These are phyloP conservation scores for Trichoderma oligosporum DNA, from an alignment of 2,329 filamentous ascomycete genomes.

Conservation along the genomic window DNA sequence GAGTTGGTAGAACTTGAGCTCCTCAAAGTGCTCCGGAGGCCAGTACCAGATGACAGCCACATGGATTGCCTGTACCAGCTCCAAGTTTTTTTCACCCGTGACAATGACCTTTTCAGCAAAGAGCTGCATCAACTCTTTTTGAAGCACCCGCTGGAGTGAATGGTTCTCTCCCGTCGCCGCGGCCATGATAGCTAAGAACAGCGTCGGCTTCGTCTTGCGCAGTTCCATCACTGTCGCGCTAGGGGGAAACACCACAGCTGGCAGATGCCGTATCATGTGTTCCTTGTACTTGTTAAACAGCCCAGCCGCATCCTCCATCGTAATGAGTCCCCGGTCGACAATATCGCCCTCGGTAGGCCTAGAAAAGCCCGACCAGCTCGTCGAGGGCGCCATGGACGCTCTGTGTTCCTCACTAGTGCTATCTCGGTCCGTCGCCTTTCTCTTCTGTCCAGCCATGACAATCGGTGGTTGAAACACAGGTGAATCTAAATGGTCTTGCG, in stretches of 20 bases:
- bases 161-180: constrained; percentile 58
- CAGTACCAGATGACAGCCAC: constrained; percentile 80
- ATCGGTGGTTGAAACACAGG: constrained; percentile 16
- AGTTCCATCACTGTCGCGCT: constrained; percentile 53
- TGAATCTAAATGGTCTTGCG: constrained; percentile 3
- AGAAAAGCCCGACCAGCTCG: constrained; percentile 15
- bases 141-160: constrained; percentile 56
- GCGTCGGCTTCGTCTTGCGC: constrained; percentile 56
- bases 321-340: constrained; percentile 58
- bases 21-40: constrained; percentile 76
- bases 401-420: constrained; percentile 4
- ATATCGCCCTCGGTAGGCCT: constrained; percentile 43
- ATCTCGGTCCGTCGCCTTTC: constrained; percentile 16
- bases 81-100: constrained; percentile 74
- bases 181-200: constrained; percentile 69
- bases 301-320: constrained; percentile 50
- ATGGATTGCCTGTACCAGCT: constrained; percentile 75
- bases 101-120: constrained; percentile 73
- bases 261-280: constrained; percentile 58
- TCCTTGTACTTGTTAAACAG: constrained; percentile 58
- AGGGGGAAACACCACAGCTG: constrained; percentile 57
- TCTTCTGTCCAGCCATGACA: constrained; percentile 19
- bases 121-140: constrained; percentile 65
- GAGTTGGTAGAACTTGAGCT: constrained; percentile 86
- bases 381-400: constrained; percentile 1